phyloP scores from a whole-genome alignment of 495 filamentous ascomycete species.

The Xylona heveae region DNA sequence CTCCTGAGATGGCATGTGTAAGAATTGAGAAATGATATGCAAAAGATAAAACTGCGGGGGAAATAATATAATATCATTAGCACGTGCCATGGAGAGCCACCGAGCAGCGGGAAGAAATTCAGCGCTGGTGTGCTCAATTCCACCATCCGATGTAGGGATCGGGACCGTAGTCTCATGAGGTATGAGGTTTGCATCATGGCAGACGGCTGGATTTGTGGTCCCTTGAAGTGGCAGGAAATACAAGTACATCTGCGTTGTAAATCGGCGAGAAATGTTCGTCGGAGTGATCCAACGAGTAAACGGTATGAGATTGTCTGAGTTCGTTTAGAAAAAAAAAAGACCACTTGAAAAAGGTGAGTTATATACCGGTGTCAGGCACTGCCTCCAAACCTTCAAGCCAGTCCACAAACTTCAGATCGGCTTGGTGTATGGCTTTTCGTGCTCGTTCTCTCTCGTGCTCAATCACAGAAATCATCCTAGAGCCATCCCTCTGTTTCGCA shows the following conservation, averaged over 20 bases:
- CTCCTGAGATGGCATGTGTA: conserved; percentile 33
- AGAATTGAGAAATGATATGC: conserved; percentile 37
- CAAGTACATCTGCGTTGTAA: conserved; percentile 88
- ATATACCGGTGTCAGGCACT: conserved; percentile 40
- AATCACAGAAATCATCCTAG: conserved; percentile 29
- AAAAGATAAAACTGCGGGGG: conserved; percentile 80
- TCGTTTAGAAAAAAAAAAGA: neutral
- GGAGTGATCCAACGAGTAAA: conserved; percentile 92
- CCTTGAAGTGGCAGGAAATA: conserved; percentile 64
- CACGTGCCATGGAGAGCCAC: conserved; percentile 42
- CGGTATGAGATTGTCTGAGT: conserved; percentile 40
- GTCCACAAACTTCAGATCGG: conserved; percentile 34
- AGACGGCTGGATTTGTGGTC: conserved; percentile 6
- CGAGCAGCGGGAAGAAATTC: conserved; percentile 44
- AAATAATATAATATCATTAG: conserved; percentile 58
- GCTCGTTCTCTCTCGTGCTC: conserved; percentile 40
- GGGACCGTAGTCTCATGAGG: conserved; percentile 21
- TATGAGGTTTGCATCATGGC: conserved; percentile 16
- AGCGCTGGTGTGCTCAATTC: conserved; percentile 65
- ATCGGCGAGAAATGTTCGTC: conserved; percentile 42
- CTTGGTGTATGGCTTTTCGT: conserved; percentile 41
- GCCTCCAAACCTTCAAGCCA: conserved; percentile 45
- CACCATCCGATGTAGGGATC: conserved; percentile 59
- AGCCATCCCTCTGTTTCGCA: conserved; percentile 25
- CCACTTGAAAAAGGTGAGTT: conserved; percentile 1